These are phyloP conservation scores for Podospora fimiseda DNA, from an alignment of 495 filamentous ascomycete genomes.

Conservation along the genomic window DNA sequence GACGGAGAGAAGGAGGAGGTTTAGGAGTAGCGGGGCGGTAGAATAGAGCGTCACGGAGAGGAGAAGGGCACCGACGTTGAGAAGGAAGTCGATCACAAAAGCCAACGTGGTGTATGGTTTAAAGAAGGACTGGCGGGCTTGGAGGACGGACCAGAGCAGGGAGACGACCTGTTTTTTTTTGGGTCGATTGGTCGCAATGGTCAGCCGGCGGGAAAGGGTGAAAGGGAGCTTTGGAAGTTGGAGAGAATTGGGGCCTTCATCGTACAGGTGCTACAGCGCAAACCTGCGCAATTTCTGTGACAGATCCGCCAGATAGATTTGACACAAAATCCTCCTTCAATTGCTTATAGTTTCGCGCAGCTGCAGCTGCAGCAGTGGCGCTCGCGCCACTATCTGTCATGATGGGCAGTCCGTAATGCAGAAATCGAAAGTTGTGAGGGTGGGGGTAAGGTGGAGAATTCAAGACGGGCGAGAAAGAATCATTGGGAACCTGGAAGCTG, in stretches of 20 bases:
- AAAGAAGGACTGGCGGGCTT: constrained; percentile 83
- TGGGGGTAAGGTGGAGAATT: background rate
- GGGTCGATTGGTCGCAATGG: constrained; percentile 7
- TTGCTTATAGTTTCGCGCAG: constrained; percentile 63
- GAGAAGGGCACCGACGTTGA: constrained; percentile 75
- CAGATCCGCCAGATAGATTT: constrained; percentile 75
- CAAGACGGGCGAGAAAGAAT: background rate
- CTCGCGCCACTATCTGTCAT: constrained; percentile 25
- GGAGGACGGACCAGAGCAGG: constrained; percentile 82
- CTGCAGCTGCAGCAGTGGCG: constrained; percentile 16
- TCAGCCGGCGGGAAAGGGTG: background rate
- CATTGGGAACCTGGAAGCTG: background rate
- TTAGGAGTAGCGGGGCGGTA: constrained; percentile 64
- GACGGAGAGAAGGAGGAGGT: constrained; percentile 65
- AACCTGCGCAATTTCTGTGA: constrained; percentile 80
- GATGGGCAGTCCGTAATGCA: constrained; percentile 4
- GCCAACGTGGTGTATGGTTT: constrained; percentile 60
- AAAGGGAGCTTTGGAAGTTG: background rate
- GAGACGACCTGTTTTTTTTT: constrained; percentile 57
- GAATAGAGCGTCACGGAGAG: constrained; percentile 86
- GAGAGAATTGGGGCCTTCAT: constrained; percentile 8
- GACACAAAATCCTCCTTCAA: constrained; percentile 95
- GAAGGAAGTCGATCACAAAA: constrained; percentile 71
- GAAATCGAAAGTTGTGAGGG: background rate
- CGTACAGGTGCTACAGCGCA: constrained; percentile 78